Evolutionary conservation across 2,329 filamentous ascomycete genomes (phyloP).

Genomic region (Zasmidium angulare): DNA sequence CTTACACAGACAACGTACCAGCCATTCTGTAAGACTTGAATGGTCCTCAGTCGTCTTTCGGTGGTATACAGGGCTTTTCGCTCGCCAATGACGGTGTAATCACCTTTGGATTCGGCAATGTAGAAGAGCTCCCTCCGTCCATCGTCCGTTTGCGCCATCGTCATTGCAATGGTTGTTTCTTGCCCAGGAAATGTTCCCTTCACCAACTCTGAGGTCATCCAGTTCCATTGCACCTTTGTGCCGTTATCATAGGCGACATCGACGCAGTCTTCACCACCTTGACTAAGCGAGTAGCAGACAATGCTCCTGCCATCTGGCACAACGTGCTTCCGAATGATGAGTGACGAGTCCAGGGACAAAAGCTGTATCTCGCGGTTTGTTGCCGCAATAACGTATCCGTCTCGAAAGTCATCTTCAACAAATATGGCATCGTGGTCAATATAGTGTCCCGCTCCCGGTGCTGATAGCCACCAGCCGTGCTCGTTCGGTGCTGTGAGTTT

Average conservation of each 20-base stretch:
- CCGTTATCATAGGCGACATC: conserved; percentile 53
- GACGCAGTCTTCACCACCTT: conserved; percentile 51
- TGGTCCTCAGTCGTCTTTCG: conserved; percentile 35
- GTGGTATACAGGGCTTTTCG: conserved; percentile 39
- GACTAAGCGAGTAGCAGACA: conserved; percentile 53
- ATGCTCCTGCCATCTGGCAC: conserved; percentile 51
- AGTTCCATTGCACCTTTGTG: conserved; percentile 59
- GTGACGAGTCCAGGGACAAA: conserved; percentile 73
- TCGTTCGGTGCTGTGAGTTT: conserved; percentile 16
- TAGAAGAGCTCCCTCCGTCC: conserved; percentile 17
- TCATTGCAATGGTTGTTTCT: conserved; percentile 18
- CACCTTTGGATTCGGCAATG: conserved; percentile 13
- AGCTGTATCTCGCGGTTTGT: conserved; percentile 33
- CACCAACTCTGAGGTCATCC: conserved; percentile 29
- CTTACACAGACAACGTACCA: conserved; percentile 59
- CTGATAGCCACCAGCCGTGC: conserved; percentile 48
- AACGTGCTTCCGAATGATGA: conserved; percentile 71
- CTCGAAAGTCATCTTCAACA: conserved; percentile 45
- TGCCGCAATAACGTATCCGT: conserved; percentile 31
- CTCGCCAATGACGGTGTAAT: conserved; percentile 37
- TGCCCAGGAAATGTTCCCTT: conserved; percentile 21
- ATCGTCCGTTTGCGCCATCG: conserved; percentile 13
- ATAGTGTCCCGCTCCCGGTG: conserved; percentile 56
- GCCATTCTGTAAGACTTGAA: conserved; percentile 54
- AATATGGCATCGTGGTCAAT: conserved; percentile 58